phyloP scores from a whole-genome alignment of 2,329 filamentous ascomycete genomes.

The Aspergillus fructus region DNA sequence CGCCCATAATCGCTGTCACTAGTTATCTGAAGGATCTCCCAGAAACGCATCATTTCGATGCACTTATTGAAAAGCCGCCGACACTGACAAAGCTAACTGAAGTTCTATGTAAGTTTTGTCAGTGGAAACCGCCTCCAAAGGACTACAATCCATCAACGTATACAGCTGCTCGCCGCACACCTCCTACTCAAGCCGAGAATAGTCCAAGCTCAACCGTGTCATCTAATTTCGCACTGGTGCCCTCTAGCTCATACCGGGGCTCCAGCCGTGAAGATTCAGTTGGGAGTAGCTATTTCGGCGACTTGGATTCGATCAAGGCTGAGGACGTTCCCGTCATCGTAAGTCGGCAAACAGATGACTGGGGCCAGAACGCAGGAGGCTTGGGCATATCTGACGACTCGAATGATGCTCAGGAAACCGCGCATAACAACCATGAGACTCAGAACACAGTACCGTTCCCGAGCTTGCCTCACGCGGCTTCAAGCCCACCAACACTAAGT shows the following conservation, averaged over 20 bases:
- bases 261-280: conserved; percentile 88
- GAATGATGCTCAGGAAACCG: conserved; percentile 17
- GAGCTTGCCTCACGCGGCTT: conserved; percentile 60
- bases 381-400: conserved; percentile 72
- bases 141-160: conserved; percentile 57
- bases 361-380: conserved; percentile 66
- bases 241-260: conserved; percentile 73
- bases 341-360: conserved; percentile 73
- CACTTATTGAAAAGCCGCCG: conserved; percentile 92
- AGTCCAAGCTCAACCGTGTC: conserved; percentile 82
- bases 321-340: conserved; percentile 78
- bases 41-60: conserved; percentile 93
- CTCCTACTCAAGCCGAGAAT: conserved; percentile 64
- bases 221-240: conserved; percentile 65
- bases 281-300: conserved; percentile 77
- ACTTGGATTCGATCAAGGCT: conserved; percentile 73
- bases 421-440: conserved; percentile 21
- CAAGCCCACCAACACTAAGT: conserved; percentile 64
- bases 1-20: conserved; percentile 93
- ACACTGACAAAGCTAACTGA: conserved; percentile 89
- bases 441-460: conserved; percentile 46
- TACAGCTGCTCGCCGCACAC: conserved; percentile 63
- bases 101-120: conserved; percentile 80
- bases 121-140: conserved; percentile 81
- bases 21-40: conserved; percentile 97